phyloP scores from a whole-genome alignment of 225 moss, liverwort and hornwort species.

The Lunularia cruciata region DNA sequence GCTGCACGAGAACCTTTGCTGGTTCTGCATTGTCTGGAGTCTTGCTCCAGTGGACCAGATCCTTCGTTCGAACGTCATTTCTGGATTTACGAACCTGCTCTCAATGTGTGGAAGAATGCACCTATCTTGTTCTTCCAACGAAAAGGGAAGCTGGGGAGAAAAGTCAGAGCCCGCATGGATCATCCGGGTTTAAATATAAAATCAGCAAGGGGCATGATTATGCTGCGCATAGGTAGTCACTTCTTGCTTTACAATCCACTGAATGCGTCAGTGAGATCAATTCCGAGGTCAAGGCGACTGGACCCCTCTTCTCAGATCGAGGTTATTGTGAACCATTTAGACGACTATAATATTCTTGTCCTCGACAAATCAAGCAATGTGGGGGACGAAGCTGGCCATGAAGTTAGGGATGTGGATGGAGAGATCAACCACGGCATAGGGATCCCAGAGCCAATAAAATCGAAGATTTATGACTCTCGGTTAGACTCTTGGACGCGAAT shows the following conservation, averaged over 20 bases:
- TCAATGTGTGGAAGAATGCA: constrained; percentile 28
- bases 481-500: constrained; percentile 21
- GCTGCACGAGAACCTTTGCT: constrained; percentile 26
- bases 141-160: constrained; percentile 12
- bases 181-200: too few relatives aligned
- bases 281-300: constrained; percentile 30
- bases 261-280: constrained; percentile 25
- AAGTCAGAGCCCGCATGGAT: constrained; percentile 3
- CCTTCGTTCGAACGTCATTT: too few relatives aligned
- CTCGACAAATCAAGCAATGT: constrained; percentile 30
- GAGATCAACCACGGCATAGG: constrained; percentile 19
- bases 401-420: too few relatives aligned
- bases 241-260: constrained; percentile 42
- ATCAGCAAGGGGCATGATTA: too few relatives aligned
- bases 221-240: too few relatives aligned
- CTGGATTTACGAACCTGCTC: constrained; percentile 29
- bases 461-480: constrained; percentile 37
- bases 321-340: constrained; percentile 33
- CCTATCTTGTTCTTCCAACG: constrained; percentile 28
- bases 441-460: constrained; percentile 18
- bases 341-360: constrained; percentile 28
- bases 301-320: constrained; percentile 26
- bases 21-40: constrained; percentile 19
- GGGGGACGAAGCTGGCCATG: constrained; percentile 12
- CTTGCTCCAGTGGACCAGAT: too few relatives aligned